Evolutionary conservation across 768 basidiomycete species (phyloP).

Genomic region (Gelatoporia subvermispora): DNA sequence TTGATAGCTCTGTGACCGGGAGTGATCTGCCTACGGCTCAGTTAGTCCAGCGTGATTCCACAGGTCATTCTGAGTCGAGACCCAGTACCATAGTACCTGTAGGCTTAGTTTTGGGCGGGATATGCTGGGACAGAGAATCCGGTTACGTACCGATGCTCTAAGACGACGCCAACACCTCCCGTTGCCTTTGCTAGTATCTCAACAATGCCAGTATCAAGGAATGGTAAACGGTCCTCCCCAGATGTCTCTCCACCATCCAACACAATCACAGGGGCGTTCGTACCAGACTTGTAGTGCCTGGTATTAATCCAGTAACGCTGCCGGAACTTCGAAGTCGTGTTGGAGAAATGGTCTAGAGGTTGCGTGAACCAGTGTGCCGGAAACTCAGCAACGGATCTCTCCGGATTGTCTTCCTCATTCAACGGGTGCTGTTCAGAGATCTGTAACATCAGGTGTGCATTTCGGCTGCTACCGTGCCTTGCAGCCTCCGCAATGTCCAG

Average conservation of each 20-base stretch:
- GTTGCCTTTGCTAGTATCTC: constrained; percentile 83
- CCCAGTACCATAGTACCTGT: constrained; percentile 11
- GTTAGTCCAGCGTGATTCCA: not conserved
- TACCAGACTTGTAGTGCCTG: constrained; percentile 67
- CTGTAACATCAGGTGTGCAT: constrained; percentile 10
- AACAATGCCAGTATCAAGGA: constrained; percentile 57
- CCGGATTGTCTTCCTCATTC: constrained; percentile 4
- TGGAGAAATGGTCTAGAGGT: constrained; percentile 77
- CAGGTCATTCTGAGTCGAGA: not conserved
- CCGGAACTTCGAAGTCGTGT: constrained; percentile 56
- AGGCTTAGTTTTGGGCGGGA: not conserved
- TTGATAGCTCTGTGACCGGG: constrained; percentile 72
- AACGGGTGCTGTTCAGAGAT: constrained; percentile 10
- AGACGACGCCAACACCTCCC: constrained; percentile 82
- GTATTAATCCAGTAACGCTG: constrained; percentile 94
- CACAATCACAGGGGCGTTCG: constrained; percentile 80
- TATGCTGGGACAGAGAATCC: not conserved
- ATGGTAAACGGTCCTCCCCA: constrained; percentile 57
- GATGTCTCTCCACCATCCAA: constrained; percentile 93
- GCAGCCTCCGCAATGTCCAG: constrained; percentile 22
- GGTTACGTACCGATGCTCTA: constrained; percentile 76
- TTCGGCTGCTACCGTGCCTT: not conserved
- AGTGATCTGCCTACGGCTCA: constrained; percentile 56
- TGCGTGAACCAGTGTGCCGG: constrained; percentile 71
- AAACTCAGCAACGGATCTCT: constrained; percentile 34